Evolutionary conservation across 129 eudicot genomes (phyloP).

Genomic region (Arctium lappa): DNA sequence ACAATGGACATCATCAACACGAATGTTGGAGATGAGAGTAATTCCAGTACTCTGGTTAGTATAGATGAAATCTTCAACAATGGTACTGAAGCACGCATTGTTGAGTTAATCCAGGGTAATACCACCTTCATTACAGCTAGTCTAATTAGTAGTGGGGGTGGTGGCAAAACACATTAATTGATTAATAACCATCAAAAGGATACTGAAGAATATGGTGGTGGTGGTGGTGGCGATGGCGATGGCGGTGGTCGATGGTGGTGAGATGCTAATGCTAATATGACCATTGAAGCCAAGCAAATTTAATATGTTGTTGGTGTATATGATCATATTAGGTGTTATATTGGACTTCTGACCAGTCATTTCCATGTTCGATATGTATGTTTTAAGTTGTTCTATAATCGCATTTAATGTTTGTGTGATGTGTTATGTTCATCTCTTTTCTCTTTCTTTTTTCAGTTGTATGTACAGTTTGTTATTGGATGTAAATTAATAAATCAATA

Average conservation of each 20-base stretch:
- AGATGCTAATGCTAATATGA: not conserved
- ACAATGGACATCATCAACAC: not conserved
- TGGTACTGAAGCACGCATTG: conserved; percentile 6
- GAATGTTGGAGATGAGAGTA: not conserved
- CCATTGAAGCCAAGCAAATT: not conserved
- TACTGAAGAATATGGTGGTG: not conserved
- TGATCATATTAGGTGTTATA: not conserved
- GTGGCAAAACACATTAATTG: conserved; percentile 11
- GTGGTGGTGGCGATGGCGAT: not conserved
- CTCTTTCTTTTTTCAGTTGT: not conserved
- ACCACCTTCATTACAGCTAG: not conserved
- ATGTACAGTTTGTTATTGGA: not conserved
- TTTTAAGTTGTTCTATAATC: not conserved
- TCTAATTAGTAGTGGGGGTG: conserved; percentile 28
- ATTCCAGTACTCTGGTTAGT: not conserved
- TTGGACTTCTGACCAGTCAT: not conserved
- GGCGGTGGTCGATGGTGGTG: not conserved
- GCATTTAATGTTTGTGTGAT: not conserved
- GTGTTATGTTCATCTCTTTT: not conserved
- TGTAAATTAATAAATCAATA: not conserved
- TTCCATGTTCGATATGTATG: not conserved
- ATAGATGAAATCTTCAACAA: conserved; percentile 18
- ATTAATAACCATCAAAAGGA: not conserved
- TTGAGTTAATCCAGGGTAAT: conserved; percentile 1
- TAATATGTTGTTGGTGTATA: not conserved